Evolutionary conservation across 2,329 filamentous ascomycete species (phyloP), one percentile per base, ranked within the genome.

Genomic region (Aspergillus amoenus): DNA sequence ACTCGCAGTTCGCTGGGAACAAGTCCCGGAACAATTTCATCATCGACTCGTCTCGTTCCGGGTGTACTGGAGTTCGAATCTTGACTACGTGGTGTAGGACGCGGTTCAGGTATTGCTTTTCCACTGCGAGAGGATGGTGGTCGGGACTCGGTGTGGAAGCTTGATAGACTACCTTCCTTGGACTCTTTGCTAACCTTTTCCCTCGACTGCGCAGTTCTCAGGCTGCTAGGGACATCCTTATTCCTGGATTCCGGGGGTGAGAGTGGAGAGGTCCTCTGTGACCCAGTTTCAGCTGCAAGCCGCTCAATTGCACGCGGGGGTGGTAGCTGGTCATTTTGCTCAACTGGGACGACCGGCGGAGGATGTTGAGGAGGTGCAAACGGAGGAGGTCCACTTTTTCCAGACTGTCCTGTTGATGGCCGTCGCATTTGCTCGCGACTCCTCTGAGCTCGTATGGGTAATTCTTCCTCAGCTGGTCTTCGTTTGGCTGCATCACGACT

Each of bases 361-460:
- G 66, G 61, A 27, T 66, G 62, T 24, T 66, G 61, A 51, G 70
- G 60, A 11, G 69, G 60, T 21, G 50, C 64, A 52, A 66, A 61
- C n/a, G 68, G 68, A 17, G 70, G 70, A 59, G 73, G 70, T 8
- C 64, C 43, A 64, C 63, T 61, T 66, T 74, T 70, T 49, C 55
- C 73, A 63, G 71, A 73, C 30, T 70, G 64, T 22, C 68, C 67
- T 9, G 74, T 74, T 13, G 72, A 70, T 17, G 74, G 68, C 42
- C 72, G 71, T 17, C 65, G 68, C 58, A 76, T 68, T 27, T 74
- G 75, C 40, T 79, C 77, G 8, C 75, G 72, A 56, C 74, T 78
- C 55, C 64, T 69, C 56, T 75, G 70, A 22, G 60, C 55, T 53
- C 74, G 70, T 49, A 75, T 62, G 17, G 66, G 60, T 11, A 71